These are phyloP conservation scores for Fraxinus sp. DNA, from an alignment of 305 asterid species.

Conservation along the genomic window DNA sequence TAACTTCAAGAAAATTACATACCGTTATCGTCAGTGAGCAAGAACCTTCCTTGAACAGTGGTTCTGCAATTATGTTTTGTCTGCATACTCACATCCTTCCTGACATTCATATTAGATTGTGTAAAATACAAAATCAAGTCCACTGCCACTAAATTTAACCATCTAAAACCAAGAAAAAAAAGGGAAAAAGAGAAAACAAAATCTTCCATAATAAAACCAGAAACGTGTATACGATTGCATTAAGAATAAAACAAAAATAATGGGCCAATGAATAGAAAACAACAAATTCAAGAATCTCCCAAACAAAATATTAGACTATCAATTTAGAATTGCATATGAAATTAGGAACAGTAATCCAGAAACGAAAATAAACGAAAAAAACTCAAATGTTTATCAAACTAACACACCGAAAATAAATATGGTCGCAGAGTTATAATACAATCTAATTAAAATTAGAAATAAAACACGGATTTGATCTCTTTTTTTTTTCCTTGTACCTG, in stretches of 20 bases:
- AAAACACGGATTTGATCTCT: neutral
- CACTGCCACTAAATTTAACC: neutral
- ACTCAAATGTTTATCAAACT: neutral
- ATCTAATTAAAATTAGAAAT: neutral
- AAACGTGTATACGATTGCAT: neutral
- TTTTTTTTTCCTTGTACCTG: slow-evolving; percentile 26
- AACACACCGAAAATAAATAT: neutral
- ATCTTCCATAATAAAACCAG: neutral
- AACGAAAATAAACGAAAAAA: neutral
- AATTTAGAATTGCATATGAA: neutral
- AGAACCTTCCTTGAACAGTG: slow-evolving; percentile 81
- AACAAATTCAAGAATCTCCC: neutral
- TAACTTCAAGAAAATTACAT: slow-evolving; percentile 1
- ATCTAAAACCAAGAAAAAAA: neutral
- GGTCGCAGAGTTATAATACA: neutral
- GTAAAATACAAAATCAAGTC: slow-evolving; percentile 13
- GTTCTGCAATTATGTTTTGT: slow-evolving; percentile 52
- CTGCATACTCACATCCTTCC: slow-evolving; percentile 63
- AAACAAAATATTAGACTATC: neutral
- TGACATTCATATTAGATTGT: slow-evolving; percentile 22
- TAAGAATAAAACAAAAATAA: neutral
- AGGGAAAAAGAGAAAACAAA: neutral
- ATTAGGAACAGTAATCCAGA: neutral
- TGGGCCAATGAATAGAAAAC: neutral
- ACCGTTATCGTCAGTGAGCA: slow-evolving; percentile 80